Base-by-base conservation (phyloP, 2,329 filamentous ascomycete genomes). In the Zymoseptoria ardabiliae region DNA sequence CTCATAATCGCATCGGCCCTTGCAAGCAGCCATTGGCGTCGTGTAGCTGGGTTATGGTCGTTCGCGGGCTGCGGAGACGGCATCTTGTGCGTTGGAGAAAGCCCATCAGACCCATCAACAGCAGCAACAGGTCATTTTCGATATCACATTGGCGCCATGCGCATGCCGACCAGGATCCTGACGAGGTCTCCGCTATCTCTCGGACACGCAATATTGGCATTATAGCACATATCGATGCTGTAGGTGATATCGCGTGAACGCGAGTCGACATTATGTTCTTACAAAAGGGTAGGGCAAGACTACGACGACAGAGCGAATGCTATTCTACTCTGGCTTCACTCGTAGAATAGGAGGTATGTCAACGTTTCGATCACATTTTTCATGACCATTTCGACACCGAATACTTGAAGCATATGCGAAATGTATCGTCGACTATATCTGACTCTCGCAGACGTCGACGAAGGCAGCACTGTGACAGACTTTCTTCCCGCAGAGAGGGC, bases 291-390 rank as follows among this genome's bases (percentile, higher is more conserved):
- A 84, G 82, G 94, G 94, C 8, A 99, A 99, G 80, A 99, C 94
- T 1, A 97, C 94, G 0, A 99, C 94, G 0, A 97, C 94, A 3
- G 94, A 99, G 84, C 91, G 94, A 60, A 97, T 97, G 93, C 88
- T 99, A 70, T 97, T 91, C 72, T 96, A 97, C 71, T 95, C 91
- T 72, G 93, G 94, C 54, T 86, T 92, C 63, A 96, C 92, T 9
- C 82, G 90, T 65, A 82, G 92, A 73, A 85, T 97, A 70, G 94
- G 94, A 77, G 81, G 82, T 83, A 78, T 64, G 68, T 50, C 50
- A 17, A 17, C 35, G 2, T 45, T 45, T n/a, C 6, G 7, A 45
- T 17, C 11, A 45, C 13, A 17, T 7, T 13, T 45, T 17, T 13
- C 13, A 13, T 17, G n/a, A 13, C 17, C 23, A 19, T 45, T 45